phyloP scores from a whole-genome alignment of 1,139 yeast genomes.

The Geotrichum reessii region DNA sequence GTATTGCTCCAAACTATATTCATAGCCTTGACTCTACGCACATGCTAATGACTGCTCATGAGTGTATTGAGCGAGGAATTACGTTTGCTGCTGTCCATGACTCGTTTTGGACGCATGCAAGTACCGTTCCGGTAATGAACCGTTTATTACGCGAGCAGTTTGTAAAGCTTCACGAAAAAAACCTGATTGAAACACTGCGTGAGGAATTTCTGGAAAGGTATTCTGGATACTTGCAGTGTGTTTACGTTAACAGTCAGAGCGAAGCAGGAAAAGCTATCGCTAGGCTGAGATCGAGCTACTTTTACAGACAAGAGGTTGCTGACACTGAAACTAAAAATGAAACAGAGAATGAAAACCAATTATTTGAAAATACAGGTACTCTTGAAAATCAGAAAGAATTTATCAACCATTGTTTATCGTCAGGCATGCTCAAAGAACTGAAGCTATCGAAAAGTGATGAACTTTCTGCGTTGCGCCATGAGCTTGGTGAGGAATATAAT shows the following conservation, averaged over 20 bases:
- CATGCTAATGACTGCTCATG: slow-evolving; percentile 77
- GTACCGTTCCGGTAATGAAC: slow-evolving; percentile 65
- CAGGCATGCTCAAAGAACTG: slow-evolving; percentile 4
- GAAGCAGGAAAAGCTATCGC: slow-evolving; percentile 31
- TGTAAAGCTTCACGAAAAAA: slow-evolving; percentile 60
- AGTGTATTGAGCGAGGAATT: slow-evolving; percentile 45
- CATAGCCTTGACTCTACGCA: slow-evolving; percentile 94
- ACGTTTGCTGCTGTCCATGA: slow-evolving; percentile 94
- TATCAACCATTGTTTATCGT: slow-evolving; percentile 34
- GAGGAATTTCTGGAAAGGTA: slow-evolving; percentile 77
- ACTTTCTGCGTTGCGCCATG: slow-evolving; percentile 23
- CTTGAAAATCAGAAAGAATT: slow-evolving; percentile 37
- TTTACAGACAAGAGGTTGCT: not conserved
- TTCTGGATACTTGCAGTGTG: slow-evolving; percentile 51
- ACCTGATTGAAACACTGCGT: slow-evolving; percentile 57
- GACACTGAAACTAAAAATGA: not conserved
- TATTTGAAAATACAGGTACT: not conserved
- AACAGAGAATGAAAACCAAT: not conserved
- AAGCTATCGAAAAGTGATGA: slow-evolving; percentile 40
- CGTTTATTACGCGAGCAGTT: slow-evolving; percentile 63
- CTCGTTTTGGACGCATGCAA: slow-evolving; percentile 94
- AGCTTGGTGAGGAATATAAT: slow-evolving; percentile 19
- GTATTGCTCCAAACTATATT: slow-evolving; percentile 87
- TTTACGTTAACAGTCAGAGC: slow-evolving; percentile 45
- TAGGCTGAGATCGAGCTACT: slow-evolving; percentile 16